These are phyloP conservation scores for Angomonas ambiguus DNA, from an alignment of 208 protist species.

Conservation along the genomic window DNA sequence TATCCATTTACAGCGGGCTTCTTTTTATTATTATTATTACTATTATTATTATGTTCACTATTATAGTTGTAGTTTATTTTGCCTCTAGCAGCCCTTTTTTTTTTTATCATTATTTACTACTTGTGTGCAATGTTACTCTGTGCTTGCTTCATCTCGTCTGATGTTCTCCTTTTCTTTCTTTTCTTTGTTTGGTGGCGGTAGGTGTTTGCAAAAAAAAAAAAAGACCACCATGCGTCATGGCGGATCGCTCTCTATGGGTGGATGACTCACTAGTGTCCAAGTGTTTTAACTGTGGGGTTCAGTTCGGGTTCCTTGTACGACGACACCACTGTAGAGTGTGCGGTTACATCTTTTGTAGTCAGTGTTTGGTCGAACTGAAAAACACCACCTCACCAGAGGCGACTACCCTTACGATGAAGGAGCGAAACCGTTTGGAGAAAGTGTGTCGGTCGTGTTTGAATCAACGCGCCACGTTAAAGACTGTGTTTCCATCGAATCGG, in stretches of 20 bases:
- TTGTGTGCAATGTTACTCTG: too few relatives aligned
- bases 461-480: background rate
- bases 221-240: constrained; percentile 12
- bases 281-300: constrained; percentile 49
- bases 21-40: constrained; percentile 9
- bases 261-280: constrained; percentile 65
- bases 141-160: too few relatives aligned
- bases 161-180: background rate
- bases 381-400: background rate
- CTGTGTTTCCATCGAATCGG: too few relatives aligned
- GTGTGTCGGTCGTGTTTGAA: background rate
- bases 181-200: too few relatives aligned
- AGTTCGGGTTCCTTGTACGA: constrained; percentile 59
- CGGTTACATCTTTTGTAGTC: constrained; percentile 74
- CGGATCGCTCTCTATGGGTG: constrained; percentile 64
- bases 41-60: constrained; percentile 15
- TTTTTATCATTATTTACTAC: background rate
- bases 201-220: background rate
- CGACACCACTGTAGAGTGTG: constrained; percentile 81
- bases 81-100: background rate
- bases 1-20: background rate
- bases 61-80: background rate
- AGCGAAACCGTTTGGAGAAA: background rate
- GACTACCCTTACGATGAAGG: background rate
- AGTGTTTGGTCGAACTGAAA: constrained; percentile 40